Base-by-base conservation (phyloP, 2,329 filamentous ascomycete genomes). In the Dryadomyces quercivorus region DNA sequence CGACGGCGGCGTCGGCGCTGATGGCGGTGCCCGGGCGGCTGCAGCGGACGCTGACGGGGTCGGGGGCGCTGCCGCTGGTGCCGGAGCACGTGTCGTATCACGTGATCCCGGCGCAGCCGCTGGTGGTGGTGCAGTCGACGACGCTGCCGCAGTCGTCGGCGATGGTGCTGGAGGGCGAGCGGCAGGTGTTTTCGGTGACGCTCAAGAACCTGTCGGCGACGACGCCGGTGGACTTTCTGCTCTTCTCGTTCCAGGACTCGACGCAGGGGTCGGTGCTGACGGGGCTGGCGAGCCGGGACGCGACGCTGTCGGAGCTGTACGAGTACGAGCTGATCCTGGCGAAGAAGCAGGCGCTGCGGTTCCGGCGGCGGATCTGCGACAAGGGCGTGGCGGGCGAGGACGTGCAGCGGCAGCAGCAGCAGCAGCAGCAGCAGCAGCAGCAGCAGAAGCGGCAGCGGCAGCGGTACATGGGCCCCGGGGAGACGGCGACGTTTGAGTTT, bases 91-190 rank as follows among this genome's bases (percentile, higher is more conserved):
- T 91, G 50, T 74, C 75, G 22, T 75, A 94, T 45, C 88, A 80
- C 52, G 88, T 95, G 22, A 90, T 96, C 55, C 76, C 82, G 2
- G 75, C 82, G 47, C 89, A 96, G 65, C 93, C 93, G 6, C 70
- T 88, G 3, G 72, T 97, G 3, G 72, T 83, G 3, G 77, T 96
- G 20, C 85, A 87, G 63, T 84, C 84, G 8, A 86, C 85, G 3
- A 88, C 85, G 13, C 75, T 96, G 1, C 81, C 86, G 0, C 91
- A 96, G 63, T 88, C 86, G 21, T 87, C 89, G 10, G 73, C 95
- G 40, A 96, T 95, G 90, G 78, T 98, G 12, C 75, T 98, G 6
- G 92, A 97, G 70, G 93, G 93, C 46, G 92, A 98, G 68, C 80
- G 78, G 21, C 84, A 83, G 61, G 73, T 74, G 0, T 94, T 97